These are phyloP conservation scores for Trichoderma pleuroti DNA, from an alignment of 2,329 filamentous ascomycete genomes.

Conservation along the genomic window DNA sequence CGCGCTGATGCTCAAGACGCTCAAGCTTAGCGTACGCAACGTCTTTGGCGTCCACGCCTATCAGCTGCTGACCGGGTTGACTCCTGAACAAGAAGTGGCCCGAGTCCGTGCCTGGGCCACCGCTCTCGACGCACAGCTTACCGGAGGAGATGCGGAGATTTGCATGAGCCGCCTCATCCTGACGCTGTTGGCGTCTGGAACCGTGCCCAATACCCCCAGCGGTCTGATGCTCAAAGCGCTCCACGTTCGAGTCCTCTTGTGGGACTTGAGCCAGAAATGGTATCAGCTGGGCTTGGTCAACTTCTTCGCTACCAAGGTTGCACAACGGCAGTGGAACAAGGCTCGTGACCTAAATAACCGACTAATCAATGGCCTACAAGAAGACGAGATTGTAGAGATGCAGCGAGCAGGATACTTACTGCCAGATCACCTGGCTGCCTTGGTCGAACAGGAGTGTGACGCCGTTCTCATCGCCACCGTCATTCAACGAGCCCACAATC, in stretches of 20 bases:
- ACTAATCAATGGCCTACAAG: neutral
- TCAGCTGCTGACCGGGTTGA: constrained; percentile 73
- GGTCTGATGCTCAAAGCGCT: constrained; percentile 89
- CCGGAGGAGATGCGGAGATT: constrained; percentile 84
- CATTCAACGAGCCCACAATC: constrained; percentile 80
- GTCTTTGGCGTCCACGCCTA: constrained; percentile 74
- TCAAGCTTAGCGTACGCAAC: constrained; percentile 77
- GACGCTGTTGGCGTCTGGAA: constrained; percentile 83
- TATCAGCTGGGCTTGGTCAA: constrained; percentile 64
- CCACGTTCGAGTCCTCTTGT: constrained; percentile 84
- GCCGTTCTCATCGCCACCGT: constrained; percentile 75
- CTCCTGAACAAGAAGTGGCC: constrained; percentile 79
- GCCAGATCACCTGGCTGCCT: constrained; percentile 69
- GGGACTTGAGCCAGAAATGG: constrained; percentile 66
- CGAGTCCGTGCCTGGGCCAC: constrained; percentile 91
- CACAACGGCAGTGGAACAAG: constrained; percentile 75
- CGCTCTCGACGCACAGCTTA: constrained; percentile 86
- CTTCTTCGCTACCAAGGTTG: constrained; percentile 67
- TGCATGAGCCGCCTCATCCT: constrained; percentile 82
- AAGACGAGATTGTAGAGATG: neutral
- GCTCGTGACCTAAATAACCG: constrained; percentile 62
- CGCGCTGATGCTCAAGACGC: constrained; percentile 73
- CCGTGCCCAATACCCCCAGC: constrained; percentile 75
- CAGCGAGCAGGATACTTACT: constrained; percentile 49
- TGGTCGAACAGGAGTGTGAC: constrained; percentile 77